Evolutionary conservation across 2,329 filamentous ascomycete species (phyloP).

Genomic region (Aspergillus nomiae): DNA sequence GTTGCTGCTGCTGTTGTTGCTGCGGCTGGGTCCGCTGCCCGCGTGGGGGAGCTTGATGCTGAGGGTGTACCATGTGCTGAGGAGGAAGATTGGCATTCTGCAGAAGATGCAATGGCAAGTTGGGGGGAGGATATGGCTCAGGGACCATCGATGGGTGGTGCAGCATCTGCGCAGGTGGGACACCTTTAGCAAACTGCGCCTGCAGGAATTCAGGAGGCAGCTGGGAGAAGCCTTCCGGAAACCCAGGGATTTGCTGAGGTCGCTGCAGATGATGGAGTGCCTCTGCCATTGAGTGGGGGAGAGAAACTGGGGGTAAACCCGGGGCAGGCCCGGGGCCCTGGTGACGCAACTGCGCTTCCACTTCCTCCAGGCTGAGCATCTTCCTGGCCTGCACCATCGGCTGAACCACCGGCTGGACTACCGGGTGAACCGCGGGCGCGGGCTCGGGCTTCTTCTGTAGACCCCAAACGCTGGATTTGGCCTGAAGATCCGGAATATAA

Average conservation of each 20-base stretch:
- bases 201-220: slow-evolving; percentile 53
- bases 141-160: slow-evolving; percentile 43
- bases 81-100: slow-evolving; percentile 73
- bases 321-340: slow-evolving; percentile 51
- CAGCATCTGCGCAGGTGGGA: slow-evolving; percentile 38
- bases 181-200: slow-evolving; percentile 38
- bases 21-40: slow-evolving; percentile 39
- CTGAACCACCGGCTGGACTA: slow-evolving; percentile 17
- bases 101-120: slow-evolving; percentile 70
- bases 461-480: slow-evolving; percentile 92
- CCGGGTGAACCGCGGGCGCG: background rate
- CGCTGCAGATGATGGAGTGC: slow-evolving; percentile 34
- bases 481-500: slow-evolving; percentile 85
- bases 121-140: slow-evolving; percentile 45
- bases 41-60: slow-evolving; percentile 39
- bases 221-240: slow-evolving; percentile 35
- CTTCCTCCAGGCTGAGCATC: slow-evolving; percentile 94
- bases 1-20: slow-evolving; percentile 36
- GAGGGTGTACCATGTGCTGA: slow-evolving; percentile 45
- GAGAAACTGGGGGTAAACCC: slow-evolving; percentile 28
- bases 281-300: slow-evolving; percentile 32
- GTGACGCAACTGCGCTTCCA: slow-evolving; percentile 86
- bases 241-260: slow-evolving; percentile 31
- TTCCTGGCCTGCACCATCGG: slow-evolving; percentile 59
- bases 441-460: slow-evolving; percentile 50